These are phyloP conservation scores for Pulveroboletus ravenelii DNA, from an alignment of 768 basidiomycete species.

Conservation along the genomic window DNA sequence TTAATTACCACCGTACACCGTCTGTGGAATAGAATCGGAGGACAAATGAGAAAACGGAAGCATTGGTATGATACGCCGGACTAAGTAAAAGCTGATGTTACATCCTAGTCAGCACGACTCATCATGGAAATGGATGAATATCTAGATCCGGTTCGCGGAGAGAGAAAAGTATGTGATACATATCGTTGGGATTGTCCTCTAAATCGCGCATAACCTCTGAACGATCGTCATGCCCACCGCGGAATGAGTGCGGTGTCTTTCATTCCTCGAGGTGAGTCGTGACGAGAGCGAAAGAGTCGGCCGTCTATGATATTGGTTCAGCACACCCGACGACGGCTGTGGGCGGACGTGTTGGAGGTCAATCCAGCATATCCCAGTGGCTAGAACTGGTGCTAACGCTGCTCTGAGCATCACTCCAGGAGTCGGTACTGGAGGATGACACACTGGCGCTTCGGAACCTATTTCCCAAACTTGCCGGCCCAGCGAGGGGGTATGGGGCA, in stretches of 20 bases:
- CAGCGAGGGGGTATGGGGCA: not conserved
- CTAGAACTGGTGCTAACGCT: conserved; percentile 4
- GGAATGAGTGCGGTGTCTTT: not conserved
- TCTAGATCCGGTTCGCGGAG: too few species aligned
- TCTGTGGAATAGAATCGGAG: too few species aligned
- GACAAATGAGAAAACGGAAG: too few species aligned
- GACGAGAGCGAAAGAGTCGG: too few species aligned
- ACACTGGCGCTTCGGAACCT: conserved; percentile 13
- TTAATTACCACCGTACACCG: too few species aligned
- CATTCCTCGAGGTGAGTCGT: not conserved
- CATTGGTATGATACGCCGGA: too few species aligned
- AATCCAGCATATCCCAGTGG: conserved; percentile 21
- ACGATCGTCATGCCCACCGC: too few species aligned
- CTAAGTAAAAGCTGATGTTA: too few species aligned
- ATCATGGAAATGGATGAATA: too few species aligned
- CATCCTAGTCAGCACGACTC: too few species aligned
- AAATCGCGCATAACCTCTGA: not conserved
- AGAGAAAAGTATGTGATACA: not conserved
- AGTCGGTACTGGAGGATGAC: conserved; percentile 12
- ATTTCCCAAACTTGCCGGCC: not conserved
- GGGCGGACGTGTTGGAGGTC: conserved; percentile 15
- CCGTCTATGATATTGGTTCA: not conserved
- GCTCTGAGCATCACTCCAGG: conserved; percentile 29
- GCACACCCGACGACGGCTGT: not conserved
- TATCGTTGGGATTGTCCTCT: not conserved